Evolutionary conservation across 2,329 filamentous ascomycete species (phyloP), one percentile per base, ranked within the genome.

Genomic region (Penicillium sp.): DNA sequence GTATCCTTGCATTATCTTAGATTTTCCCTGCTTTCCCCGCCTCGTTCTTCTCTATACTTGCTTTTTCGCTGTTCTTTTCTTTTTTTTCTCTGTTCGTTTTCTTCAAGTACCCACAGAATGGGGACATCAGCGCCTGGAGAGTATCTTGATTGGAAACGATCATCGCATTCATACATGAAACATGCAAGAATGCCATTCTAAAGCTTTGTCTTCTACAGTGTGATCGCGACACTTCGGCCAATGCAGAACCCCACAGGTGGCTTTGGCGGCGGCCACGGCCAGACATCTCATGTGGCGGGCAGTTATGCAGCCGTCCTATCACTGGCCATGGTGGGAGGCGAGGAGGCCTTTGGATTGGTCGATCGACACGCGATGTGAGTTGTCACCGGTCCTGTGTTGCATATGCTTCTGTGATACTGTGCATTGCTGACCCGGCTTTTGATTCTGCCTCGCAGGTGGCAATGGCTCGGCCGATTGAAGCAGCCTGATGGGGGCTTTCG

Each of bases 181-280:
- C 19, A 13, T 42, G 47, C 2, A 34, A 45, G 14, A 45, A 45
- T 7, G 14, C 7, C 47, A 34, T 43, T 43, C 47, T 49, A 34
- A 49, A 48, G 27, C 11, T 32, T 48, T 10, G 16, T 48, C 26
- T 10, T 23, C 23, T 23, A 46, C 62, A 84, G 83, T 44, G 74
- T 93, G 55, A 77, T 89, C 47, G 82, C 85, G 56, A 97, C 92
- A 7, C 86, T 94, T 47, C 81, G 80, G 44, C 84, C 90, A 41
- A 86, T 93, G 74, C 94, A 97, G 75, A 95, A 97, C 72, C 72
- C 79, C 19, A 80, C 80, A 14, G 94, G 94, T 47, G 94, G 94
- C 2, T 96, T 96, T 71, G 94, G 91, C 48, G 94, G 93, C 59
- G 92, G 94, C n/a, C 88, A 91, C 71, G 91, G 93, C 27, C 94